Evolutionary conservation across 306 rosid genomes (phyloP).

Genomic region (Trichosanthes truncata): DNA sequence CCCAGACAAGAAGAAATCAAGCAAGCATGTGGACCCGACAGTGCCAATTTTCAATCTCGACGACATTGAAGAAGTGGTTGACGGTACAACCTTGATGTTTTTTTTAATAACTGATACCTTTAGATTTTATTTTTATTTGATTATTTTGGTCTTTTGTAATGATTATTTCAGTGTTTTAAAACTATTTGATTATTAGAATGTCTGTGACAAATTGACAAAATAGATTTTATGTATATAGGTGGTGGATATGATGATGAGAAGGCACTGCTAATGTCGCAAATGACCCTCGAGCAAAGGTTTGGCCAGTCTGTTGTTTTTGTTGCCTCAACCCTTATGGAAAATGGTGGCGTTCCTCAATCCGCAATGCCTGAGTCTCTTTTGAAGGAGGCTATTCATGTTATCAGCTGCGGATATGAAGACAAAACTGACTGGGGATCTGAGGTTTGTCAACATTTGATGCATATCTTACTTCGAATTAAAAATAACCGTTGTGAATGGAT

Average conservation of each 20-base stretch:
- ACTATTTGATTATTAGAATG: neutral
- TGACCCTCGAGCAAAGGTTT: constrained; percentile 91
- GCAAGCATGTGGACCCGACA: constrained; percentile 64
- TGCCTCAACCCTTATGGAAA: constrained; percentile 95
- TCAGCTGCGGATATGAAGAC: constrained; percentile 97
- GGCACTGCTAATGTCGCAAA: constrained; percentile 72
- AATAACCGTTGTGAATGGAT: neutral
- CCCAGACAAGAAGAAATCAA: constrained; percentile 71
- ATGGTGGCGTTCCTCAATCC: constrained; percentile 94
- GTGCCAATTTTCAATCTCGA: constrained; percentile 79
- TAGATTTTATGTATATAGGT: constrained; percentile 32
- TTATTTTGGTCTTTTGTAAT: too few relatives aligned
- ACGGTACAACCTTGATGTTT: constrained; percentile 38
- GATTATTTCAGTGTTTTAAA: neutral
- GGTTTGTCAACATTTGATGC: constrained; percentile 26
- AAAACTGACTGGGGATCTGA: constrained; percentile 88
- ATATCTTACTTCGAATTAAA: neutral
- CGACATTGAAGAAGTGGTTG: constrained; percentile 94
- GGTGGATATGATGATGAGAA: constrained; percentile 94
- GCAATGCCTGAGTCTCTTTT: constrained; percentile 91
- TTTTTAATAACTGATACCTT: neutral
- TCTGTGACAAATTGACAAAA: neutral
- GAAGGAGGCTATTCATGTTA: constrained; percentile 96
- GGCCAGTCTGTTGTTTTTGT: constrained; percentile 91
- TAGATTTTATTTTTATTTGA: neutral